These are phyloP conservation scores for Halophytophthora polymorphica DNA, from an alignment of 352 stramenopile species.

Conservation along the genomic window DNA sequence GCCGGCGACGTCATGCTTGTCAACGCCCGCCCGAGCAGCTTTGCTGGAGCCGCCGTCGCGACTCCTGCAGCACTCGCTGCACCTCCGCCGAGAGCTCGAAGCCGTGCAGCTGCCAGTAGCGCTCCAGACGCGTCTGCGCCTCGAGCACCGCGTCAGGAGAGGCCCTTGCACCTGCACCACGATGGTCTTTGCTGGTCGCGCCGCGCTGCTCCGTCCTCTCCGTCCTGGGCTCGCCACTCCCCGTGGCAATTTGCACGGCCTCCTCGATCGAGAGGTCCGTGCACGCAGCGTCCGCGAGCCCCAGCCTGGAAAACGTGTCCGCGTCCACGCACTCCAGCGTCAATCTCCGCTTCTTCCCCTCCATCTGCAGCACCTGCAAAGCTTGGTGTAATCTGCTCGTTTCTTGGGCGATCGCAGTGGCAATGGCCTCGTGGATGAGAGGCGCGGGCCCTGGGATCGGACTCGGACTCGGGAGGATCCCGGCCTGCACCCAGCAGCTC, in stretches of 20 bases:
- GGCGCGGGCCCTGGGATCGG: background rate
- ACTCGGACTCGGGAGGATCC: slow-evolving; percentile 7
- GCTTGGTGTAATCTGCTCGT: slow-evolving; percentile 3
- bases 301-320: slow-evolving; percentile 1
- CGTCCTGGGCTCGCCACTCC: background rate
- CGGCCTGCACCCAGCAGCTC: slow-evolving; percentile 13
- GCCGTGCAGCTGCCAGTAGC: slow-evolving; percentile 16
- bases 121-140: slow-evolving; percentile 14
- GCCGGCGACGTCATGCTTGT: background rate
- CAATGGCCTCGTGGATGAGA: background rate
- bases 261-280: slow-evolving; percentile 10
- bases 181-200: background rate
- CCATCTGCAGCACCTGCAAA: slow-evolving; percentile 2
- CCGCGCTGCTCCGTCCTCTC: background rate
- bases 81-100: slow-evolving; percentile 6
- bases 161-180: background rate
- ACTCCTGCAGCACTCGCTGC: slow-evolving; percentile 13
- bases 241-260: slow-evolving; percentile 9
- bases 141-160: slow-evolving; percentile 6
- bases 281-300: background rate
- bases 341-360: background rate
- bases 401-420: slow-evolving; percentile 2
- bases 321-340: slow-evolving; percentile 3
- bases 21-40: background rate
- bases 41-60: slow-evolving; percentile 12